Evolutionary conservation across 2,329 filamentous ascomycete species (phyloP).

Genomic region (Talaromyces islandicus): DNA sequence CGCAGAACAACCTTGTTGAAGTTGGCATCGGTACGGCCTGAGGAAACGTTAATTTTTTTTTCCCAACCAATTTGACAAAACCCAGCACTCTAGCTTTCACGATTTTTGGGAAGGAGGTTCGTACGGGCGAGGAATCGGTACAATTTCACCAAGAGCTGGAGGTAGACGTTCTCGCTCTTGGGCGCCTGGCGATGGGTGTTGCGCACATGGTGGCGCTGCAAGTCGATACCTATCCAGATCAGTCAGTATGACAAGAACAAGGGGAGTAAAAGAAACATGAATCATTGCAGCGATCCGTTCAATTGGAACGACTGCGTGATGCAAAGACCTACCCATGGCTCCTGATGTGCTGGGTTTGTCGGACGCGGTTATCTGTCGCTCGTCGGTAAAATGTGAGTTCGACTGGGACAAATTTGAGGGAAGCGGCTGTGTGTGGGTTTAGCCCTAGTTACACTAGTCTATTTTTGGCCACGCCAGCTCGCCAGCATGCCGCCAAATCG

Average conservation of each 20-base stretch:
- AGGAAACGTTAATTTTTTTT: neutral
- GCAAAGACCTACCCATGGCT: slow-evolving; percentile 36
- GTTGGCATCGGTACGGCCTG: slow-evolving; percentile 88
- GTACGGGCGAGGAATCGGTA: slow-evolving; percentile 94
- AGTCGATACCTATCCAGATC: slow-evolving; percentile 45
- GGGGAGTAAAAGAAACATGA: neutral
- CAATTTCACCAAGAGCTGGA: slow-evolving; percentile 95
- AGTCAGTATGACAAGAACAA: neutral
- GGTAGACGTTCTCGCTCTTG: slow-evolving; percentile 97
- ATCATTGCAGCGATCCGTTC: neutral
- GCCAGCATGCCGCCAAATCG: neutral
- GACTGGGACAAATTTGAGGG: slow-evolving; percentile 33
- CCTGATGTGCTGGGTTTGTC: slow-evolving; percentile 33
- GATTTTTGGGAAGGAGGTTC: slow-evolving; percentile 11
- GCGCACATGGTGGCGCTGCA: slow-evolving; percentile 59
- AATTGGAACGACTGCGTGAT: neutral
- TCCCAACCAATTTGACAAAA: neutral
- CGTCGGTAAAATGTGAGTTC: slow-evolving; percentile 32
- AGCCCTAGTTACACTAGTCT: slow-evolving; percentile 36
- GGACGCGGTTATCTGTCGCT: slow-evolving; percentile 36
- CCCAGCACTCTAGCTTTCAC: neutral
- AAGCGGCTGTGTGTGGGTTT: slow-evolving; percentile 37
- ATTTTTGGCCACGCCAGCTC: slow-evolving; percentile 12
- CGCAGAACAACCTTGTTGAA: slow-evolving; percentile 99
- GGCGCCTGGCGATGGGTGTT: slow-evolving; percentile 80